phyloP scores from a whole-genome alignment of 345 rosid genomes.

The Salix arbutifolia region DNA sequence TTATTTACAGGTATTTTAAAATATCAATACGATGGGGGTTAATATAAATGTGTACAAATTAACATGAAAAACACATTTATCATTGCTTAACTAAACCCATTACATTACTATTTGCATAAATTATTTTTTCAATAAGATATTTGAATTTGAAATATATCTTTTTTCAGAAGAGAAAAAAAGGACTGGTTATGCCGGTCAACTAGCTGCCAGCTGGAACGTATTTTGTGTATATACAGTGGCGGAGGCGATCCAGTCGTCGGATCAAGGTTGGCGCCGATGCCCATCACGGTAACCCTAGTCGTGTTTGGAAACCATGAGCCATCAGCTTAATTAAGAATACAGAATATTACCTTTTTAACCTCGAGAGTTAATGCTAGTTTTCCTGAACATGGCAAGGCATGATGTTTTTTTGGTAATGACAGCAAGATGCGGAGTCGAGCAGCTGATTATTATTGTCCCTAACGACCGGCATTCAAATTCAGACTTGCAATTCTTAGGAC shows the following conservation, averaged over 20 bases:
- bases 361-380: neutral
- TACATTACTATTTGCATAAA: too few species aligned
- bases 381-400: neutral
- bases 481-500: conserved; percentile 2
- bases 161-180: too few species aligned
- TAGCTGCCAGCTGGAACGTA: neutral
- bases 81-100: too few species aligned
- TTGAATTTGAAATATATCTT: too few species aligned
- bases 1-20: too few species aligned
- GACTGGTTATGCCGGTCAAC: neutral
- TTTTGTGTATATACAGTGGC: neutral
- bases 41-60: too few species aligned
- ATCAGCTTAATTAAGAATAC: neutral
- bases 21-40: too few species aligned
- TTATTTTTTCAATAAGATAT: too few species aligned
- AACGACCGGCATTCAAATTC: conserved; percentile 17
- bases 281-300: too few species aligned
- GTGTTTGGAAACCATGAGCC: too few species aligned
- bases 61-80: too few species aligned
- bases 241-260: conserved; percentile 21
- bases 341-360: neutral
- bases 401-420: neutral
- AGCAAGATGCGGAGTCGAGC: neutral
- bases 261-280: neutral
- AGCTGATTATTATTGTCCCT: neutral